Conservation (phyloP, 495 filamentous ascomycete genomes). For the Neurospora tetrasperma region DNA sequence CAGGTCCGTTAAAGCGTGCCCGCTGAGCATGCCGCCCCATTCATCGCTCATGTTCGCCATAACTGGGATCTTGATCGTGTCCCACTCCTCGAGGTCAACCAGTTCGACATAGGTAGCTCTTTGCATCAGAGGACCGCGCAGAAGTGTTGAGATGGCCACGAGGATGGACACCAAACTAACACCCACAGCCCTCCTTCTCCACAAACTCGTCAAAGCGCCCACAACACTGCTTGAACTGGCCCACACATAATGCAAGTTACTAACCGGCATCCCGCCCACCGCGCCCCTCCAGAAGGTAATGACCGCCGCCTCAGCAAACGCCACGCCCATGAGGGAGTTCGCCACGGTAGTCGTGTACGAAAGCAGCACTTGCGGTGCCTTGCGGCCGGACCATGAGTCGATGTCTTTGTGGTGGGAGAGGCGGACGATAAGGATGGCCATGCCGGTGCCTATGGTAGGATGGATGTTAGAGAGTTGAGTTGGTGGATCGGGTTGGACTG, state of each 20-base stretch:
- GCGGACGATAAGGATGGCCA: background rate
- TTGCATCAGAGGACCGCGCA: background rate
- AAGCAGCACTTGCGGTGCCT: background rate
- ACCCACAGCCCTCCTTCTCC: background rate
- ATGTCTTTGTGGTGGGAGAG: background rate
- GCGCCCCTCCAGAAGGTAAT: background rate
- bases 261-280: background rate
- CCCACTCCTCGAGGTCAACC: background rate
- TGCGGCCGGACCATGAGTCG: background rate
- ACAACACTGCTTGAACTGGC: background rate
- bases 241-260: background rate
- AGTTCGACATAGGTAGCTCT: background rate
- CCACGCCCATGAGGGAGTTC: background rate
- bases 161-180: background rate
- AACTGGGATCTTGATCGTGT: background rate
- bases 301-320: background rate
- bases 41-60: background rate
- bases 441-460: background rate
- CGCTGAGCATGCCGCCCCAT: background rate
- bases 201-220: background rate
- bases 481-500: background rate
- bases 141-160: background rate
- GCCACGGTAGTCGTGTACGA: background rate
- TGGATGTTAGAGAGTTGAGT: background rate
- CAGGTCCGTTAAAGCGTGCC: background rate